phyloP scores from a whole-genome alignment of 441 rosid genomes.

The Gossypium davidsonii region DNA sequence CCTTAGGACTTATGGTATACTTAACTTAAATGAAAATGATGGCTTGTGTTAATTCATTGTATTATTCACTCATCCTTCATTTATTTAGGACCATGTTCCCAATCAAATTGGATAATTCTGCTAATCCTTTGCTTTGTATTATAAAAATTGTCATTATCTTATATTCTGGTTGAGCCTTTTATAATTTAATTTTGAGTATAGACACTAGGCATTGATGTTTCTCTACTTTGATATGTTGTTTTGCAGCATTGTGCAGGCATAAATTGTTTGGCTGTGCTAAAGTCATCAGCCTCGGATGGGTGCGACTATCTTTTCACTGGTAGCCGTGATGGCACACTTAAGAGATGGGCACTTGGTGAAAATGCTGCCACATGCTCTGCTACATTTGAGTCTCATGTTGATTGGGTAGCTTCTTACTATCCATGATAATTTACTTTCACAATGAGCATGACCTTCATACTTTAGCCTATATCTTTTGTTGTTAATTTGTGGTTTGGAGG shows the following conservation, averaged over 20 bases:
- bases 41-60: not conserved
- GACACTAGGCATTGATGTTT: constrained; percentile 2
- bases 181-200: not conserved
- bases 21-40: not conserved
- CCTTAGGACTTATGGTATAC: not conserved
- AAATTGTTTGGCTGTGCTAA: constrained; percentile 74
- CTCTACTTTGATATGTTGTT: constrained; percentile 4
- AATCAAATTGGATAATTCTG: not conserved
- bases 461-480: not conserved
- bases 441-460: not conserved
- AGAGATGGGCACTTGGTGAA: constrained; percentile 83
- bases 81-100: not conserved
- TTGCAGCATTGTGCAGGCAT: constrained; percentile 97
- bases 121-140: not conserved
- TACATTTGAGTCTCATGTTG: constrained; percentile 97
- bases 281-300: constrained; percentile 48
- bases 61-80: not conserved
- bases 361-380: constrained; percentile 74
- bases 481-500: not conserved
- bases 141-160: not conserved
- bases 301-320: constrained; percentile 76
- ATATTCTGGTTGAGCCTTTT: not conserved
- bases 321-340: constrained; percentile 97
- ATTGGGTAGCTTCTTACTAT: constrained; percentile 61
- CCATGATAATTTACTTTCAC: constrained; percentile 14